Percentiles rank a stretch among this genome's conserved stretches.
phyloP scores from a whole-genome alignment of 2,329 filamentous ascomycete genomes.

The Penicillium vulpinum region DNA sequence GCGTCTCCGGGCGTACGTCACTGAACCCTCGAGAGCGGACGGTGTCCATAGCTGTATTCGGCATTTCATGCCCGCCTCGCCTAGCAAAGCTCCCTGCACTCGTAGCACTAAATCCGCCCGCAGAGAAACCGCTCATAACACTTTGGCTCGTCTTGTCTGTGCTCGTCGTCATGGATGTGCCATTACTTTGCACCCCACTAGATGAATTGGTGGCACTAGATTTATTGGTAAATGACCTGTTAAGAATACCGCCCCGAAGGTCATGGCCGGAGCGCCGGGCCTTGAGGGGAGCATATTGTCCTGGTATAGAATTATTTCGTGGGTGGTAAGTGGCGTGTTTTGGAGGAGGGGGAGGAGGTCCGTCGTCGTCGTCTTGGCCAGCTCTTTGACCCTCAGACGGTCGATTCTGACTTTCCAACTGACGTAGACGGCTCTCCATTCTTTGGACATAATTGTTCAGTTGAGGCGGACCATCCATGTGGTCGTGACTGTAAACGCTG shows the following conservation, averaged over 20 bases:
- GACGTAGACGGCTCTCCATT: conserved; percentile 80
- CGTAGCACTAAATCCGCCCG: conserved; percentile 87
- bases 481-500: conserved; percentile 36
- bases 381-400: conserved; percentile 52
- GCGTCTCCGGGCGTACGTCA: conserved; percentile 52
- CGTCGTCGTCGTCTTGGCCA: conserved; percentile 49
- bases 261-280: conserved; percentile 65
- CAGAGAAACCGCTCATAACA: conserved; percentile 90
- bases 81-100: conserved; percentile 91
- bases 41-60: conserved; percentile 46
- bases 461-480: conserved; percentile 63
- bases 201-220: conserved; percentile 81
- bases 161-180: conserved; percentile 65
- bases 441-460: conserved; percentile 84
- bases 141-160: conserved; percentile 79
- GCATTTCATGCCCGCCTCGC: conserved; percentile 51
- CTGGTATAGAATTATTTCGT: conserved; percentile 45
- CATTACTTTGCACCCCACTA: conserved; percentile 66
- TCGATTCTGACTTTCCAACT: conserved; percentile 60
- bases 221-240: conserved; percentile 82
- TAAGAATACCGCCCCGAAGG: conserved; percentile 67
- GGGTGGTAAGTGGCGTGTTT: conserved; percentile 50
- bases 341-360: conserved; percentile 63
- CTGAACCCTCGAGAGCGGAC: conserved; percentile 41
- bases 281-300: conserved; percentile 38